phyloP scores from a whole-genome alignment of 1,284 basidiomycete genomes.

The Ustilago tritici region DNA sequence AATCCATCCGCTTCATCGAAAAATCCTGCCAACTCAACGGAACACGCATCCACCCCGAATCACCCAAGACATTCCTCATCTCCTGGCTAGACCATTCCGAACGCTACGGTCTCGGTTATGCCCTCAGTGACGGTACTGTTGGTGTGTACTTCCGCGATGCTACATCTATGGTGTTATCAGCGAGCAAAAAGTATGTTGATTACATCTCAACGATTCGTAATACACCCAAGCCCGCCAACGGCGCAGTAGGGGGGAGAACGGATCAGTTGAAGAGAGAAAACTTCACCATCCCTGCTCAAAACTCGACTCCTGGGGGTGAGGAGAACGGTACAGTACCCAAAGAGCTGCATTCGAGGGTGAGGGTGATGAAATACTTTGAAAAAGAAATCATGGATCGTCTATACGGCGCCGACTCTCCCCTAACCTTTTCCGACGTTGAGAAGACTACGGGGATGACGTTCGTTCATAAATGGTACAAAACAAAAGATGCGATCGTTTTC shows the following conservation, averaged over 20 bases:
- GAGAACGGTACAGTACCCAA: constrained; percentile 28
- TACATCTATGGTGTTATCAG: constrained; percentile 83
- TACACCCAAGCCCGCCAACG: not conserved
- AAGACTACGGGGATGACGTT: constrained; percentile 87
- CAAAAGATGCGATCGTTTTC: constrained; percentile 97
- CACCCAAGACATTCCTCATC: constrained; percentile 88
- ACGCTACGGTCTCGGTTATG: constrained; percentile 98
- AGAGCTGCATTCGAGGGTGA: constrained; percentile 56
- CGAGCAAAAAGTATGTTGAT: constrained; percentile 78
- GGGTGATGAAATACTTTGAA: constrained; percentile 66
- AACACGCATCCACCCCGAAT: constrained; percentile 73
- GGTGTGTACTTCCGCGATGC: constrained; percentile 97
- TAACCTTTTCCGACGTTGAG: constrained; percentile 86
- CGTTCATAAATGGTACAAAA: constrained; percentile 92
- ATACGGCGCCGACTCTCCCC: constrained; percentile 75
- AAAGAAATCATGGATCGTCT: constrained; percentile 67
- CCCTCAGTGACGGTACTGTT: constrained; percentile 91
- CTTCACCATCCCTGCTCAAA: constrained; percentile 28
- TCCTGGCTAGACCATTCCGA: constrained; percentile 99
- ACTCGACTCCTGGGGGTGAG: not conserved
- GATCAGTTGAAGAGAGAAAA: constrained; percentile 62
- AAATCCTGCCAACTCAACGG: constrained; percentile 64
- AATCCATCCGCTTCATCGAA: constrained; percentile 27
- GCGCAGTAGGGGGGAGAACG: constrained; percentile 10
- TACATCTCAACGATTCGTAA: constrained; percentile 57